phyloP scores from a whole-genome alignment of 2,329 filamentous ascomycete species.

The Cyphellophora attinorum region DNA sequence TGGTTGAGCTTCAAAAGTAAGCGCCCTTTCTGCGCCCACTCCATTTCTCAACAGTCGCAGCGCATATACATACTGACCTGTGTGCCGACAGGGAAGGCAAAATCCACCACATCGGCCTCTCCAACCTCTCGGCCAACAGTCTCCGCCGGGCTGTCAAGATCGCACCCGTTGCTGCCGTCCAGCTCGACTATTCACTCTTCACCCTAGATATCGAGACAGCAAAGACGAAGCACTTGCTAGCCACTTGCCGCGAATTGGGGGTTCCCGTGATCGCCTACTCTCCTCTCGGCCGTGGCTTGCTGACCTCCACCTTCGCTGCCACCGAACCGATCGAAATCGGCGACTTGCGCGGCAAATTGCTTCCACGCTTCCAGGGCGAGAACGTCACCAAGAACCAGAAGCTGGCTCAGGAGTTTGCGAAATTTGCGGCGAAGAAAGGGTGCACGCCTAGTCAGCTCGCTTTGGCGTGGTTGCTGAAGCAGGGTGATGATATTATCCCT shows the following conservation, averaged over 20 bases:
- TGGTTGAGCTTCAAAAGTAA: conserved; percentile 32
- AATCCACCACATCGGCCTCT: conserved; percentile 48
- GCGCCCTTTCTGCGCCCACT: conserved; percentile 2
- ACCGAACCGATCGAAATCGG: conserved; percentile 22
- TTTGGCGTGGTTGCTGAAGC: conserved; percentile 12
- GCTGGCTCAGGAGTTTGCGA: conserved; percentile 35
- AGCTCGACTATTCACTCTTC: conserved; percentile 48
- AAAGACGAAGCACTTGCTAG: conserved; percentile 6
- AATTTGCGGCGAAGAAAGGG: conserved; percentile 13
- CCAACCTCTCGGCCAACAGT: conserved; percentile 40
- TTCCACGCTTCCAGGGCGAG: conserved; percentile 42
- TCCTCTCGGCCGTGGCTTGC: conserved; percentile 13
- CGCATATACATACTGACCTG: neutral
- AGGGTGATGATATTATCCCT: conserved; percentile 52
- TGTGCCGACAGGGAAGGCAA: conserved; percentile 40
- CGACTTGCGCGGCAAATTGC: conserved; percentile 34
- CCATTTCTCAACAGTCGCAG: conserved; percentile 1
- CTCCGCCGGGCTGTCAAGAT: conserved; percentile 43
- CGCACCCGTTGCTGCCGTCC: conserved; percentile 41
- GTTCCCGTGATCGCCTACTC: conserved; percentile 11
- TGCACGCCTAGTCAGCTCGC: conserved; percentile 10
- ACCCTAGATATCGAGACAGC: conserved; percentile 13
- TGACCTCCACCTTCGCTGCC: conserved; percentile 8
- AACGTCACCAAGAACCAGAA: conserved; percentile 49
- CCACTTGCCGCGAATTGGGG: conserved; percentile 14